Evolutionary conservation across 805 yeast species (phyloP).

Genomic region (Deakozyma indianensis): DNA sequence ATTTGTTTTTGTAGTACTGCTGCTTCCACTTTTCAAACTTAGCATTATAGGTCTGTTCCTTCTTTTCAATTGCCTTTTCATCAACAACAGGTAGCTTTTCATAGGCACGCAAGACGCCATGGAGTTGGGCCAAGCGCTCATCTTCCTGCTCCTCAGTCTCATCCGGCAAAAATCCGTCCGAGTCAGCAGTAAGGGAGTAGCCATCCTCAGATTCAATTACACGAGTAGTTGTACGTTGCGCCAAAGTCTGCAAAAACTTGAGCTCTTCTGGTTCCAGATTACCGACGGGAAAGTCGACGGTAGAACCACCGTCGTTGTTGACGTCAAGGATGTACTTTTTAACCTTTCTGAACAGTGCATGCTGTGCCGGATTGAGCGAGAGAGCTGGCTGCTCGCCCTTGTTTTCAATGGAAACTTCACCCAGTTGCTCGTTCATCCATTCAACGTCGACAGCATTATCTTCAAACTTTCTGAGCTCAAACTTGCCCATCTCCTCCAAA

Average conservation of each 20-base stretch:
- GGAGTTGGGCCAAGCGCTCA: slow-evolving; percentile 44
- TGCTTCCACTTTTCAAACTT: slow-evolving; percentile 77
- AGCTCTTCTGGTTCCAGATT: slow-evolving; percentile 14
- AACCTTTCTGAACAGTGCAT: slow-evolving; percentile 38
- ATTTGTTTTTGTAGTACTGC: slow-evolving; percentile 68
- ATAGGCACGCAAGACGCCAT: slow-evolving; percentile 28
- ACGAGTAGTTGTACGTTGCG: slow-evolving; percentile 14
- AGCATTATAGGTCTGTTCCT: slow-evolving; percentile 50
- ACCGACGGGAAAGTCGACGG: slow-evolving; percentile 5
- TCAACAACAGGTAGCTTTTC: slow-evolving; percentile 18
- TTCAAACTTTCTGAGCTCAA: slow-evolving; percentile 80
- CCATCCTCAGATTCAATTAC: slow-evolving; percentile 10
- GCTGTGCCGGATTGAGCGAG: slow-evolving; percentile 39
- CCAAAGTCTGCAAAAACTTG: slow-evolving; percentile 14
- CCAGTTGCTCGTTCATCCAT: slow-evolving; percentile 82
- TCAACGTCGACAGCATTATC: slow-evolving; percentile 65
- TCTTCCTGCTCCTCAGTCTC: slow-evolving; percentile 48
- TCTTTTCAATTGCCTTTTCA: slow-evolving; percentile 25
- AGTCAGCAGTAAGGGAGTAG: slow-evolving; percentile 20
- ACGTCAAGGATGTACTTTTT: slow-evolving; percentile 33
- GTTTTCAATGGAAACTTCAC: slow-evolving; percentile 17
- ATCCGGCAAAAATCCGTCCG: slow-evolving; percentile 63
- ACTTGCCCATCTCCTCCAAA: slow-evolving; percentile 60
- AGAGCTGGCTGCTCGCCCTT: slow-evolving; percentile 54
- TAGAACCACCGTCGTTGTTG: slow-evolving; percentile 10